These are phyloP conservation scores for Chalaropsis ovoidea DNA, from an alignment of 2,329 filamentous ascomycete species.

Conservation along the genomic window DNA sequence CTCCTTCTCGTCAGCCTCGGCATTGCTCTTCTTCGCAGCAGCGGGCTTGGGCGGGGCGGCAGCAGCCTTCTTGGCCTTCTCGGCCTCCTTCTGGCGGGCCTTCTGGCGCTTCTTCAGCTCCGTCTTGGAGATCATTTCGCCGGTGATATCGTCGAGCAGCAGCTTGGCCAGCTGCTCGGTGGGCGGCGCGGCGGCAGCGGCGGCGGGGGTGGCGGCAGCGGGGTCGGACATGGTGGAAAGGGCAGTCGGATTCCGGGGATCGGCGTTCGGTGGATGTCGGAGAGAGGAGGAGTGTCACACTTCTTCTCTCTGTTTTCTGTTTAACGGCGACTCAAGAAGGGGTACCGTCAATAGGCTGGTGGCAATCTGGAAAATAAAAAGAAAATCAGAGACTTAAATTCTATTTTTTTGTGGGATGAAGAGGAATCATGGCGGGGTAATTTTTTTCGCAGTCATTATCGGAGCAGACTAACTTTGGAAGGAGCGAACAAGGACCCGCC, in stretches of 20 bases:
- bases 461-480: conserved; percentile 19
- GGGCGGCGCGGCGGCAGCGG: conserved; percentile 33
- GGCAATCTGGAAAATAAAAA: neutral
- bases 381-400: conserved; percentile 14
- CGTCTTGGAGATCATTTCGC: conserved; percentile 74
- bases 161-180: conserved; percentile 57
- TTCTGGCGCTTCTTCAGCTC: conserved; percentile 95
- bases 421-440: conserved; percentile 24
- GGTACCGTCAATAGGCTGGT: neutral
- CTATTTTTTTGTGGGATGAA: conserved; percentile 21
- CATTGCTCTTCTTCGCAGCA: conserved; percentile 60
- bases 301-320: neutral
- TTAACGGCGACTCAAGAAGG: too few relatives aligned
- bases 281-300: too few relatives aligned
- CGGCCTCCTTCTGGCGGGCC: conserved; percentile 73
- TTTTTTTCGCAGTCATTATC: conserved; percentile 17
- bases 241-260: neutral
- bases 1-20: conserved; percentile 54
- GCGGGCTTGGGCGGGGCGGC: conserved; percentile 49
- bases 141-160: conserved; percentile 83
- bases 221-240: conserved; percentile 32
- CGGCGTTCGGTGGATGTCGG: too few relatives aligned
- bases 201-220: conserved; percentile 30
- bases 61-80: conserved; percentile 79
- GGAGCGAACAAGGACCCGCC: neutral